Percentiles rank a stretch among this genome's conserved stretches.
phyloP scores from a whole-genome alignment of 345 rosid species.

The Camelina hispida region DNA sequence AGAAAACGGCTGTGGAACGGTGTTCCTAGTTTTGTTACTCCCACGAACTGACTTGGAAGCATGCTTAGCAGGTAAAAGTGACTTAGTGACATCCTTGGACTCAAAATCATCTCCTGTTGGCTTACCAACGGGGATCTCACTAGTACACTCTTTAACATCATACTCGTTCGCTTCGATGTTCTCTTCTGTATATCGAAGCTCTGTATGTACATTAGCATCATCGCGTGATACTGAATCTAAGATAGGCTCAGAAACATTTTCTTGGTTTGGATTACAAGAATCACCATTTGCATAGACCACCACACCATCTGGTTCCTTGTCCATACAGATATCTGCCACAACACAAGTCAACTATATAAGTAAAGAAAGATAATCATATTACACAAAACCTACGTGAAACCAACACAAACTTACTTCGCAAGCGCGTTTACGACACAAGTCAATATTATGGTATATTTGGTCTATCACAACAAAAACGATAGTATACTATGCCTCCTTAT shows the following conservation, averaged over 20 bases:
- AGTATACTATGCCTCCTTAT: constrained; percentile 10
- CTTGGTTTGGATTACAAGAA: constrained; percentile 52
- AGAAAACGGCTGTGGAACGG: constrained; percentile 89
- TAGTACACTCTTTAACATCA: constrained; percentile 85
- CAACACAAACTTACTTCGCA: constrained; percentile 17
- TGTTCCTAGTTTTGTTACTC: constrained; percentile 60
- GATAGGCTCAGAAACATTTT: constrained; percentile 48
- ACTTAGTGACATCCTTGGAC: constrained; percentile 30
- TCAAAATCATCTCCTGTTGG: constrained; percentile 12
- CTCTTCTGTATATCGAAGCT: constrained; percentile 56
- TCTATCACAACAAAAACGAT: constrained; percentile 10
- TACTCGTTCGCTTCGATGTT: constrained; percentile 66
- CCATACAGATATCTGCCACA: constrained; percentile 73
- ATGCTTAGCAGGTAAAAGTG: constrained; percentile 45
- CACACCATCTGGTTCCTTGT: constrained; percentile 74
- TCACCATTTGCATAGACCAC: constrained; percentile 56
- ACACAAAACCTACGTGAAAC: background rate
- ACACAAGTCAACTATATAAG: constrained; percentile 52
- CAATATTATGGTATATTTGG: constrained; percentile 7
- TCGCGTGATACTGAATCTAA: constrained; percentile 53
- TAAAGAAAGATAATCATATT: constrained; percentile 34
- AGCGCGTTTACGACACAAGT: constrained; percentile 17
- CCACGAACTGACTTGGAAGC: constrained; percentile 52
- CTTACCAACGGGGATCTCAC: constrained; percentile 54
- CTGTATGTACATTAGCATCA: constrained; percentile 53